phyloP scores from a whole-genome alignment of 176 grass and related monocot species.

The Raddia guianensis region DNA sequence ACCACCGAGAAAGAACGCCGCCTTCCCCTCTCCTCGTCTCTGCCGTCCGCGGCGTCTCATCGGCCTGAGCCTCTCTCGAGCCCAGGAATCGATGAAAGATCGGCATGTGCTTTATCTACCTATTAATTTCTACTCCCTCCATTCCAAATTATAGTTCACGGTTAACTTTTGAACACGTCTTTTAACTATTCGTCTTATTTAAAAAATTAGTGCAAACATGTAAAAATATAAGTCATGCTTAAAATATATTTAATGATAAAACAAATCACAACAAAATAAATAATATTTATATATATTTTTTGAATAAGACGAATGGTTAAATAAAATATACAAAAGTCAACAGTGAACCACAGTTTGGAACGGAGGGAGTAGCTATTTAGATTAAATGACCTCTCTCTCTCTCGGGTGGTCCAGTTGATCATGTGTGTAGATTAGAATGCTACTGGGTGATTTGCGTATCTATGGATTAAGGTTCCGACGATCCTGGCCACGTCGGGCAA shows the following conservation, averaged over 20 bases:
- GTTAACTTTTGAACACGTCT: too few species aligned
- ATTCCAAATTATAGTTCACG: too few species aligned
- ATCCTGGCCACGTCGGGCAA: background rate
- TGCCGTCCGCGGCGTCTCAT: background rate
- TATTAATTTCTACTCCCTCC: background rate
- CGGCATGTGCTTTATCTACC: background rate
- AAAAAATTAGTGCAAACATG: too few species aligned
- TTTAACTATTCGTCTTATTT: too few species aligned
- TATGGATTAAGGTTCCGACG: background rate
- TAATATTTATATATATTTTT: too few species aligned
- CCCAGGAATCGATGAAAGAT: background rate
- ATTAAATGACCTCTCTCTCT: background rate
- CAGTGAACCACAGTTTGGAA: too few species aligned
- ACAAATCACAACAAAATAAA: too few species aligned
- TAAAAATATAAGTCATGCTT: too few species aligned
- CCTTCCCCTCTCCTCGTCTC: background rate
- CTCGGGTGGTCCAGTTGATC: background rate
- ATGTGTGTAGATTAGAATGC: background rate
- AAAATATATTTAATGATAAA: too few species aligned
- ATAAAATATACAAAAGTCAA: too few species aligned
- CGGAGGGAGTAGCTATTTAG: too few species aligned
- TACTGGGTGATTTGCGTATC: background rate
- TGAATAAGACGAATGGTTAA: too few species aligned
- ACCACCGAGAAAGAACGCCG: background rate
- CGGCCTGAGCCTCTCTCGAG: background rate